Evolutionary conservation across 768 basidiomycete genomes (phyloP), one percentile per base, ranked within the genome.

Genomic region (Hypholoma fasciculare): DNA sequence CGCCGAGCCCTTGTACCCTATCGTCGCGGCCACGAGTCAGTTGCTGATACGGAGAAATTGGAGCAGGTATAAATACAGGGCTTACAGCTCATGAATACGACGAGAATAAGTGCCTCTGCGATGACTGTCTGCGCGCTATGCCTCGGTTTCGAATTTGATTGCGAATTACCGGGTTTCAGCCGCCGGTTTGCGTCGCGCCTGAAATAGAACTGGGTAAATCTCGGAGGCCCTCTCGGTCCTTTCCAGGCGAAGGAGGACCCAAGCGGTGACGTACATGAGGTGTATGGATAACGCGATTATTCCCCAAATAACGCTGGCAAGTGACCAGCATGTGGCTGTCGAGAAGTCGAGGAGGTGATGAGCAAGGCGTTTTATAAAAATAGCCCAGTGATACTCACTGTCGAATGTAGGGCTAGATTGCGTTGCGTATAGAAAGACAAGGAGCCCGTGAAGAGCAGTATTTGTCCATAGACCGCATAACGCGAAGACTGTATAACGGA

Each of bases 321-420:
- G 54, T 47, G 54, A 54, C 54, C 54, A 54, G 34, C 43, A 54
- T 48, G 42, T 14, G 8, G 40, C 54, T 54, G 54, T 54, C 54
- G 43, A 38, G 34, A 54, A 46, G 44, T 42, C 54, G 44, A 54
- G 34, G 44, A 54, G 36, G 27, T 23, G 6, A 4, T 47, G 27
- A 49, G 48, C 30, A 46, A 38, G 13, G 16, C 9, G 30, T 54
- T 13, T 9, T 42, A 12, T 12, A 4, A 17, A 17, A 38, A 14
- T 8, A 16, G 17, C 19, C 16, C 17, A 23, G 1, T 23, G 23
- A 23, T 17, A 38, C 54, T 54, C 19, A 54, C 54, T 36, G 13
- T 47, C 39, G 13, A 39, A 39, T 16, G 11, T 54, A 14, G 54
- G 30, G 36, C 43, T 19, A 4, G 34, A 36, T 37, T 26, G 43